These are phyloP conservation scores for Aspergillus uvarum DNA, from an alignment of 2,329 filamentous ascomycete genomes.

Conservation along the genomic window DNA sequence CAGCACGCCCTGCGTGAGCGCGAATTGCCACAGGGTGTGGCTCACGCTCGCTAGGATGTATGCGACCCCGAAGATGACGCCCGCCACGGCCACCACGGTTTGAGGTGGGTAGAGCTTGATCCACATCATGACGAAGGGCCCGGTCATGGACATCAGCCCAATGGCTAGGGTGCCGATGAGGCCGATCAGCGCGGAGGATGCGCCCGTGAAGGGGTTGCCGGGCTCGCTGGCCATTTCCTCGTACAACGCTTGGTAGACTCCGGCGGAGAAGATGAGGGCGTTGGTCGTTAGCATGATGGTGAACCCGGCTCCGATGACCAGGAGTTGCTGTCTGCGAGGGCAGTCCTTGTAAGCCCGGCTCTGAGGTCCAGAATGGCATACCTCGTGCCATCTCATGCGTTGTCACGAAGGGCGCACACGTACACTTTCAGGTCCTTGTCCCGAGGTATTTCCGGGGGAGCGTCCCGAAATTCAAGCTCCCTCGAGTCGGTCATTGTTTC, in stretches of 20 bases:
- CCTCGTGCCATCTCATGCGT: too few species aligned
- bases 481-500: neutral
- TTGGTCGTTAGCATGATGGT: constrained; percentile 38
- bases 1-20: neutral
- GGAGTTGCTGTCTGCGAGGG: constrained; percentile 6
- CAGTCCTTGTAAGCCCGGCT: neutral
- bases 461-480: neutral
- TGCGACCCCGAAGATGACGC: constrained; percentile 34
- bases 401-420: neutral
- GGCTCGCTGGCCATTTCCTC: constrained; percentile 31
- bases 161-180: constrained; percentile 41
- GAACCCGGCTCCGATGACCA: constrained; percentile 27
- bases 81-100: constrained; percentile 33
- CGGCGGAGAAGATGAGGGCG: constrained; percentile 42
- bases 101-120: constrained; percentile 37
- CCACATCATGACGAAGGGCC: constrained; percentile 38
- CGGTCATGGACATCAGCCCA: constrained; percentile 40
- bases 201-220: constrained; percentile 35
- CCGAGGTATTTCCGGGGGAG: neutral
- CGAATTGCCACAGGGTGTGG: neutral
- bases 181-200: constrained; percentile 39
- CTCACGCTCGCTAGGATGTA: constrained; percentile 20
- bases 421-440: neutral
- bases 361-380: too few species aligned
- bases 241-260: constrained; percentile 45